Percentiles rank a stretch among this genome's conserved stretches.
phyloP scores from a whole-genome alignment of 164 flowering plant species.

The Sedum album region DNA sequence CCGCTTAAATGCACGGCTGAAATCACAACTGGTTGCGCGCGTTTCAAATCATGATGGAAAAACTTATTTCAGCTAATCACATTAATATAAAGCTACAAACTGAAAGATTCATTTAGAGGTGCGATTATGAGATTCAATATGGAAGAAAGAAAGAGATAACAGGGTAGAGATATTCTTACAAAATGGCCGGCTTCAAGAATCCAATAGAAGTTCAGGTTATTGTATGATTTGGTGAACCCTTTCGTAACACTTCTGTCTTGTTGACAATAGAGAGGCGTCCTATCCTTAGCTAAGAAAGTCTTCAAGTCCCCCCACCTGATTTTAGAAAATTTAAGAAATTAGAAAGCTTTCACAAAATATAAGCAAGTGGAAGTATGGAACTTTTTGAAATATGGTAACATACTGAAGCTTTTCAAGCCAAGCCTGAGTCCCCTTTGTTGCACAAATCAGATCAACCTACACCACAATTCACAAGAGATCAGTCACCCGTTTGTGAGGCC shows the following conservation, averaged over 20 bases:
- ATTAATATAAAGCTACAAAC: no score
- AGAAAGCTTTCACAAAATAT: no score
- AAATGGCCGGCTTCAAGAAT: conserved; percentile 77
- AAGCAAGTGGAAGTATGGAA: background rate
- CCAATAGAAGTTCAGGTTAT: conserved; percentile 68
- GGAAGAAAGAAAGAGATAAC: no score
- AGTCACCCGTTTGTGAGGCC: background rate
- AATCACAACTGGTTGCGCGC: no score
- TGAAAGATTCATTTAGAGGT: no score
- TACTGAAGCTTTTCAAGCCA: conserved; percentile 89
- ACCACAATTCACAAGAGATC: no score
- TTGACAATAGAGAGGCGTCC: conserved; percentile 45
- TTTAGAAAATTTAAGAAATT: background rate
- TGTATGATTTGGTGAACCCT: conserved; percentile 57
- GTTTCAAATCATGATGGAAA: no score
- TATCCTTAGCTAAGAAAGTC: conserved; percentile 24
- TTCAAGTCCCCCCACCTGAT: conserved; percentile 58
- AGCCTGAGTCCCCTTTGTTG: conserved; percentile 81
- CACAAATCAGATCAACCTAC: conserved; percentile 85
- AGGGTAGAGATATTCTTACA: no score
- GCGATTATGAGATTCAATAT: no score
- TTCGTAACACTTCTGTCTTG: conserved; percentile 23
- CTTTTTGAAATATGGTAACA: conserved; percentile 9
- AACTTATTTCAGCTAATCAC: no score
- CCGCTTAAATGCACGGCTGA: background rate